Percentiles rank a stretch among this genome's conserved stretches.
Conservation (phyloP, 176 grass and related monocot genomes). For the Hsuehochloa calcarea region DNA sequence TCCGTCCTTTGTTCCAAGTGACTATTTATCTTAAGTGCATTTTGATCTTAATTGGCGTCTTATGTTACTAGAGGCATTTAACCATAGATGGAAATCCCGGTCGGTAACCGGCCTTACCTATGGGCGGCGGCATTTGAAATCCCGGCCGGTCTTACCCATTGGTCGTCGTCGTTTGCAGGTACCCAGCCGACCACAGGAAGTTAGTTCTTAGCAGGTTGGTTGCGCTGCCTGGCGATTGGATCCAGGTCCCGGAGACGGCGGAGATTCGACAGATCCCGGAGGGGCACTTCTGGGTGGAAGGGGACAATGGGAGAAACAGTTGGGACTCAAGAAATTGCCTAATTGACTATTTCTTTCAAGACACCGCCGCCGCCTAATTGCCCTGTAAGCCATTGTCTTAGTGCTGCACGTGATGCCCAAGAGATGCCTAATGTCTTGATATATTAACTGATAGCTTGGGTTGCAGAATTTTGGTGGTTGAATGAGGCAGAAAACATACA, state of each 20-base stretch:
- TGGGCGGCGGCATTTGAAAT: too few relatives aligned
- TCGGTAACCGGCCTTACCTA: too few relatives aligned
- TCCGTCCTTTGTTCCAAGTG: neutral
- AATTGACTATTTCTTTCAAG: too few relatives aligned
- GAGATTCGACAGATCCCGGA: constrained; percentile 51
- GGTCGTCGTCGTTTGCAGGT: constrained; percentile 21
- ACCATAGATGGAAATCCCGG: neutral
- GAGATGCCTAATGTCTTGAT: neutral
- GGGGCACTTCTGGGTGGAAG: constrained; percentile 90
- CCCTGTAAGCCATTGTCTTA: too few relatives aligned
- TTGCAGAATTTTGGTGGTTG: neutral
- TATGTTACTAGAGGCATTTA: neutral
- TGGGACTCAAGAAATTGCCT: constrained; percentile 47
- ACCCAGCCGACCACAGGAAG: constrained; percentile 32
- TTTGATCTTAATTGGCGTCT: neutral
- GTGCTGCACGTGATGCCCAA: too few relatives aligned
- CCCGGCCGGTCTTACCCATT: too few relatives aligned
- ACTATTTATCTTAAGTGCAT: neutral
- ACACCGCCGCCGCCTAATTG: too few relatives aligned
- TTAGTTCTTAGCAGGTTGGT: constrained; percentile 55
- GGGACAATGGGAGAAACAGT: constrained; percentile 52
- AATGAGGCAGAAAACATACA: neutral
- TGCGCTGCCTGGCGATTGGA: constrained; percentile 68
- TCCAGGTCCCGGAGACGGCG: constrained; percentile 56
- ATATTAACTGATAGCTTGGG: neutral